Evolutionary conservation across 768 basidiomycete species (phyloP).

Genomic region (Suillus variegatus): DNA sequence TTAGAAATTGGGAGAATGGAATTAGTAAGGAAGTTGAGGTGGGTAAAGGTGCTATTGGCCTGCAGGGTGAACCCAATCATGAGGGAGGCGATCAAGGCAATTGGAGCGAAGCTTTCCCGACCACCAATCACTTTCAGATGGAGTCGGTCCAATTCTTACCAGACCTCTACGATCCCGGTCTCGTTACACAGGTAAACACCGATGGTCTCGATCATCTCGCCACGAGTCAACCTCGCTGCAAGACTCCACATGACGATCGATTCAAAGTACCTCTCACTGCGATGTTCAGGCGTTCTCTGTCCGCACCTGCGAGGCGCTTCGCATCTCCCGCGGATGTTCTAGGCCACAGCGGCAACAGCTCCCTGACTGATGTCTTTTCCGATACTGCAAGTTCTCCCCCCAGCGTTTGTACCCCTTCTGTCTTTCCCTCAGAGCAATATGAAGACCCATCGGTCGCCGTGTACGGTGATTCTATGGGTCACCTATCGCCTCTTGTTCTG

Average conservation of each 20-base stretch:
- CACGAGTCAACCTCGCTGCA: conserved; percentile 23
- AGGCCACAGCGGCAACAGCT: conserved; percentile 23
- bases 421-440: conserved; percentile 20
- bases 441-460: conserved; percentile 25
- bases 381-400: conserved; percentile 26
- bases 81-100: conserved; percentile 27
- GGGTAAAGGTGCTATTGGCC: conserved; percentile 13
- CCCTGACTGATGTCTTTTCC: conserved; percentile 31
- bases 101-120: conserved; percentile 17
- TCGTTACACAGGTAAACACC: conserved; percentile 1
- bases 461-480: conserved; percentile 24
- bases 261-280: conserved; percentile 57
- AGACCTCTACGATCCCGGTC: background rate
- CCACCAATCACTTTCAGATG: conserved; percentile 11
- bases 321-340: conserved; percentile 12
- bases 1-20: conserved; percentile 48
- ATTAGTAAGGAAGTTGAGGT: conserved; percentile 7
- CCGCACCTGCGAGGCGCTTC: conserved; percentile 46
- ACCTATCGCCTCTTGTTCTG: conserved; percentile 32
- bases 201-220: conserved; percentile 8
- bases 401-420: conserved; percentile 11
- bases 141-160: conserved; percentile 3
- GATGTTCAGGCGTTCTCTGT: conserved; percentile 67
- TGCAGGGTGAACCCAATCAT: conserved; percentile 6
- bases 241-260: conserved; percentile 33